Conservation (phyloP, 2,329 filamentous ascomycete genomes). For the Ceratocystis albifundus region DNA sequence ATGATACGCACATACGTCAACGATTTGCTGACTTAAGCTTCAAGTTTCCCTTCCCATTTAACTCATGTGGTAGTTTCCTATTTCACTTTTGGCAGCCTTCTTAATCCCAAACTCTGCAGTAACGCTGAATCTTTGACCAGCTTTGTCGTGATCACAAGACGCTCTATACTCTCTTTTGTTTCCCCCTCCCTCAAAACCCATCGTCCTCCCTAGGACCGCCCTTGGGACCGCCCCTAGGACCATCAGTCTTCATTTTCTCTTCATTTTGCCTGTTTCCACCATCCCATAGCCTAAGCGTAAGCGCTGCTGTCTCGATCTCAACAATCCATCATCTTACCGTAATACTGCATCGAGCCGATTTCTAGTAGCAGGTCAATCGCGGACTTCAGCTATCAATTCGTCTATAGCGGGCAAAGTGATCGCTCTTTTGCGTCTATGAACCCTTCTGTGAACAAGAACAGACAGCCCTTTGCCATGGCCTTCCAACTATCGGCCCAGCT, state of each 20-base stretch:
- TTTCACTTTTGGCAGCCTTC: too few species aligned
- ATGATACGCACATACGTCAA: background rate
- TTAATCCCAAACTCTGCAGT: background rate
- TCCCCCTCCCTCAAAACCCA: background rate
- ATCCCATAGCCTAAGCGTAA: too few species aligned
- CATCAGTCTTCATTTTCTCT: background rate
- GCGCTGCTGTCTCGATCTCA: background rate
- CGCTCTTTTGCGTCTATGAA: background rate
- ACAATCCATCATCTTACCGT: background rate
- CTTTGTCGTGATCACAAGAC: background rate
- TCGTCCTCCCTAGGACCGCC: background rate
- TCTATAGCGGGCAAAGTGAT: too few species aligned
- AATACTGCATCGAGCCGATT: too few species aligned
- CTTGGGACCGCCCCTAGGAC: too few species aligned
- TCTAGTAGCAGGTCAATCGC: too few species aligned
- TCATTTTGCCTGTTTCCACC: background rate
- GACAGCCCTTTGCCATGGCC: conserved; percentile 30
- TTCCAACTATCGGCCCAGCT: conserved; percentile 92
- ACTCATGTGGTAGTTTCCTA: too few species aligned
- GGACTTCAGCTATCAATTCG: too few species aligned
- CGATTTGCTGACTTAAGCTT: conserved; percentile 11
- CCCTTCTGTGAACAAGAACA: background rate
- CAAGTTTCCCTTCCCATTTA: background rate
- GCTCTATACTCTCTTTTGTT: background rate
- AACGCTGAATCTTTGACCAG: background rate